Conservation (phyloP, 1,139 yeast species). For the Saccharomyces hybrid region DNA sequence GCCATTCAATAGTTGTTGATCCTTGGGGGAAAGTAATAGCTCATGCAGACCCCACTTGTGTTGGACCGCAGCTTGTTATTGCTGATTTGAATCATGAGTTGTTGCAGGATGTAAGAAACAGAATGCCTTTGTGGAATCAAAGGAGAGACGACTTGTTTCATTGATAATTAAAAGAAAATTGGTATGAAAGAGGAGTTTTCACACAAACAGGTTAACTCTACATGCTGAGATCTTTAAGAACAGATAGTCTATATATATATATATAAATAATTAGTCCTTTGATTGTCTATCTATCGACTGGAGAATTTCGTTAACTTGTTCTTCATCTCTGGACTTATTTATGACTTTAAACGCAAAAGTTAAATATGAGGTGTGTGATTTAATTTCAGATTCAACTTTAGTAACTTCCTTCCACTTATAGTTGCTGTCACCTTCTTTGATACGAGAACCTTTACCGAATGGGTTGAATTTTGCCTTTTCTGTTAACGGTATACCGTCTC, state of each 20-base stretch:
- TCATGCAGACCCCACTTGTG: slow-evolving; percentile 41
- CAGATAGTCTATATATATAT: not conserved
- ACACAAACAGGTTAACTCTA: not conserved
- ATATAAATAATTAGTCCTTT: slow-evolving; percentile 2
- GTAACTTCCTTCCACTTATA: slow-evolving; percentile 37
- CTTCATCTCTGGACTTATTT: slow-evolving; percentile 18
- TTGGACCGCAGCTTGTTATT: slow-evolving; percentile 47
- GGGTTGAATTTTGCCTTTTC: slow-evolving; percentile 67
- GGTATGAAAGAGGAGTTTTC: not conserved
- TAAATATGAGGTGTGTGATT: slow-evolving; percentile 47
- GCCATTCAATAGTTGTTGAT: slow-evolving; percentile 76
- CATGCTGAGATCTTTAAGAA: not conserved
- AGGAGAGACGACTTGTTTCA: slow-evolving; percentile 50
- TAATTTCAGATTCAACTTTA: too few relatives aligned
- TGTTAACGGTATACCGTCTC: slow-evolving; percentile 15
- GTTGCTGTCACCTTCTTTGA: slow-evolving; percentile 76
- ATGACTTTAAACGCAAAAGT: slow-evolving; percentile 64
- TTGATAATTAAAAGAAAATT: not conserved
- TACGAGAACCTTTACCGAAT: slow-evolving; percentile 68
- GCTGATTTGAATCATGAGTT: slow-evolving; percentile 61
- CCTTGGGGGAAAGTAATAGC: slow-evolving; percentile 86
- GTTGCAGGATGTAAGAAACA: slow-evolving; percentile 44
- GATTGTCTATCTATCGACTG: slow-evolving; percentile 5
- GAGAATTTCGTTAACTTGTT: slow-evolving; percentile 1
- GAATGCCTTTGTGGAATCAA: slow-evolving; percentile 72